Conservation (phyloP, 306 rosid genomes). For the Malus asiatica region DNA sequence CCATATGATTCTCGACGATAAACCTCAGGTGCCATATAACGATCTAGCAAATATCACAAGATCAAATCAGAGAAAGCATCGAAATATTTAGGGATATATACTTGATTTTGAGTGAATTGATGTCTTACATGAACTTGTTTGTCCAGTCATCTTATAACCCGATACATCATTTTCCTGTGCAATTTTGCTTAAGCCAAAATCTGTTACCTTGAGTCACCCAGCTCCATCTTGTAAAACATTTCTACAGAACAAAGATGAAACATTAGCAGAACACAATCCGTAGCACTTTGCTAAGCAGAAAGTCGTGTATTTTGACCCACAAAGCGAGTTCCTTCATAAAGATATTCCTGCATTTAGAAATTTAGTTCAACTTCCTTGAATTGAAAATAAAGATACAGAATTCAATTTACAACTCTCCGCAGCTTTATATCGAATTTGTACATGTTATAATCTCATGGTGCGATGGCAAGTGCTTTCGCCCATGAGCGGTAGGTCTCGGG, state of each 20-base stretch:
- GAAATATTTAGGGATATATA: not conserved
- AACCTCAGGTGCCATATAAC: constrained; percentile 30
- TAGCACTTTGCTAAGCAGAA: not conserved
- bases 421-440: not conserved
- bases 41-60: constrained; percentile 5
- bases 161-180: constrained; percentile 17
- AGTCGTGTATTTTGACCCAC: not conserved
- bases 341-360: not conserved
- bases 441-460: not conserved
- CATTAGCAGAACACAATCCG: not conserved
- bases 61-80: not conserved
- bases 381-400: not conserved
- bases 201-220: constrained; percentile 24
- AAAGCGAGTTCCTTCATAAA: constrained; percentile 25
- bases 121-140: constrained; percentile 26
- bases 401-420: not conserved
- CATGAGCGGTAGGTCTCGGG: too few relatives aligned
- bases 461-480: too few relatives aligned
- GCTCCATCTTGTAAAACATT: constrained; percentile 33
- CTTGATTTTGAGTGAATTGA: not conserved
- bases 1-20: constrained; percentile 26
- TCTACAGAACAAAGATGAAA: constrained; percentile 1
- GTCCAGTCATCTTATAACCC: constrained; percentile 29
- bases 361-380: not conserved
- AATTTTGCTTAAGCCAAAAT: constrained; percentile 31